Base-by-base conservation (phyloP, 148 eudicot species). In the Rhododendron ovatum region DNA sequence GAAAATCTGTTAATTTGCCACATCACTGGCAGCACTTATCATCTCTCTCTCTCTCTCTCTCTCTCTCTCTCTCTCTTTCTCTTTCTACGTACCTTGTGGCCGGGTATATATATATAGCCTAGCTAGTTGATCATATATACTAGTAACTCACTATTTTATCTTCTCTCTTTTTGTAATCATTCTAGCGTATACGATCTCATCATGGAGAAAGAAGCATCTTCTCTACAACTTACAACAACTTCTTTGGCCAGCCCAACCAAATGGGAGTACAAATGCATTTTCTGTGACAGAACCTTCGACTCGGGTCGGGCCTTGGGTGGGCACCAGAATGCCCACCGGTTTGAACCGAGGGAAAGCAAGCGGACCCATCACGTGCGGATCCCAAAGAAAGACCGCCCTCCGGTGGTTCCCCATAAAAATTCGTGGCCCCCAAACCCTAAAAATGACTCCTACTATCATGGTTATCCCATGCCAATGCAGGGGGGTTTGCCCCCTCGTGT, bases 251-350 rank as follows among this genome's bases (percentile, higher is more conserved):
- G 11, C 4, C 1, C 47, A 1, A 1, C 5, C 39, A 11, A 59
- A 37, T 82, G 73, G 71, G 71, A 59, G 9, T 82, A 82, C 73
- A 22, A 37, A 15, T 82, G 84, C 73, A 35, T 35, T 12, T 82
- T 20, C 50, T 82, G 84, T 43, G 3, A 10, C 0, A 37, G 15
- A 57, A 22, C 4, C 28, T 82, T 57, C 73, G 24, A 35, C 10
- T 82, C 84, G 5, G 84, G 84, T 22, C 41, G 84, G 0, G 84
- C 84, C 0, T 37, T 82, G 73, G 84, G 84, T 20, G 84, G 73
- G 0, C 84, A 82, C 28, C 84, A 82, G 4, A 82, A 82, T 82
- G 84, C 84, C 43, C 84, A 82, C 48, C 84, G 84, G 30, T 82
- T 57, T 18, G 84, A 82, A 55, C 33, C 71, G 22, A 57, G 84